Base-by-base conservation (phyloP, 768 basidiomycete genomes). In the Mrakia gelida region DNA sequence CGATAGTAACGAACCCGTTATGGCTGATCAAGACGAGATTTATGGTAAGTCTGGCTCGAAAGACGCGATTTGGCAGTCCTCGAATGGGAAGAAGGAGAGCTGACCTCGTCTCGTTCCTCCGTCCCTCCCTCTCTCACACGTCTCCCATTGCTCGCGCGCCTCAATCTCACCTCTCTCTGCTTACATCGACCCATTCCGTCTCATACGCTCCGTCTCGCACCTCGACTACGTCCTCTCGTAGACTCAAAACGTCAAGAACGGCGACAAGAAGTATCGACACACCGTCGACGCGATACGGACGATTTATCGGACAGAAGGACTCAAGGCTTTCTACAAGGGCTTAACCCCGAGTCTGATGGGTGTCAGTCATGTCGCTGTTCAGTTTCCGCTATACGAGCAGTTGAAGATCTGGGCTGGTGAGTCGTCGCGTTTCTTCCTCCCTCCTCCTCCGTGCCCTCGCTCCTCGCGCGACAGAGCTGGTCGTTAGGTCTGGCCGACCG, bases 21-120 rank as follows among this genome's bases (percentile, higher is more conserved):
- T 99, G 97, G 97, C 94, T 99, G 61, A 95, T 99, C 84, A 98
- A 98, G 87, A 98, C 96, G 32, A 90, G 97, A 41, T 98, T 98
- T 86, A 98, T 98, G 97, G 96, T 96, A 80, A 86, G 81, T 28
- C 56, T 21, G 28, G 30, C 68, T 26, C 59, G 71, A 73, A 80
- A 79, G 26, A 30, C 63, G 77, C 34, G 76, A 26, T 43, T 28
- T 79, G 23, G 56, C 49, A 52, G 49, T 21, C n/a, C n/a, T 67
- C 23, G 34, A 71, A 61, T 80, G 70, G n/a, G n/a, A 26, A 38
- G 5, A 34, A 2, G 13, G 28, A 23, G 26, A 49, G 63, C 71
- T 68, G 75, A 76, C 73, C 45, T 43, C 32, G 9, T 41, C 34
- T 23, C 67, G 67, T 70, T 26, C 67, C 41, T 70, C 11, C 49